Base-by-base conservation (phyloP, 2,329 filamentous ascomycete genomes). In the Colletotrichum camelliae region DNA sequence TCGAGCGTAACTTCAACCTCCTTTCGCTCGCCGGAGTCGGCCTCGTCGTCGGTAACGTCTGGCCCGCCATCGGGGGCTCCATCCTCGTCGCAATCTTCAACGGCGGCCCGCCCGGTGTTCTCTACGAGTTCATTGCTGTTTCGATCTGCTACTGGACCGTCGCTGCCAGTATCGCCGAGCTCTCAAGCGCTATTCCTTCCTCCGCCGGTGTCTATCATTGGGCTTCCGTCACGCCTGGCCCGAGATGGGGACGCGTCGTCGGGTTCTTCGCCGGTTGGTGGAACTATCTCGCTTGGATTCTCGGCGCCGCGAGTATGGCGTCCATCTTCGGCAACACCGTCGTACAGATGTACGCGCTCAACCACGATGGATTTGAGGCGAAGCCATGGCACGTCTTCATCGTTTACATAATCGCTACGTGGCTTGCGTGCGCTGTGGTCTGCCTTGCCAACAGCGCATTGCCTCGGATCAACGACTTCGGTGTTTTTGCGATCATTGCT, bases 151-250 rank as follows among this genome's bases (percentile, higher is more conserved):
- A 93, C 83, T 91, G 89, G 85, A 83, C 89, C 67, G 86, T 93
- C 29, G 90, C 89, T 0, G 89, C 90, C 6, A 91, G 88, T 15
- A 87, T 93, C 73, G 91, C 91, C 60, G 91, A 93, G 81, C 84
- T 93, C 33, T 89, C 90, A 15, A 91, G 89, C 68, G 88, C 90
- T 21, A 91, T 92, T 76, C 91, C 91, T n/a, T 92, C 90, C 2
- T 88, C 89, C 8, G 89, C 88, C 70, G 91, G 90, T 29, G 89
- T 92, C 7, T 93, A 93, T 74, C 91, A 92, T 79, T 92, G 90
- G 89, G 91, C 91, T 4, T 88, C 89, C 16, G 85, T 92, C 10
- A 91, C 90, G 3, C 88, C 89, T 0, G 91, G 91, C 3, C 82
- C 79, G 4, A 72, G 77, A 70, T 89, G 88, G 83, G 90, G 91